phyloP scores from a whole-genome alignment of 2,329 filamentous ascomycete species.

The Alternaria rosae region DNA sequence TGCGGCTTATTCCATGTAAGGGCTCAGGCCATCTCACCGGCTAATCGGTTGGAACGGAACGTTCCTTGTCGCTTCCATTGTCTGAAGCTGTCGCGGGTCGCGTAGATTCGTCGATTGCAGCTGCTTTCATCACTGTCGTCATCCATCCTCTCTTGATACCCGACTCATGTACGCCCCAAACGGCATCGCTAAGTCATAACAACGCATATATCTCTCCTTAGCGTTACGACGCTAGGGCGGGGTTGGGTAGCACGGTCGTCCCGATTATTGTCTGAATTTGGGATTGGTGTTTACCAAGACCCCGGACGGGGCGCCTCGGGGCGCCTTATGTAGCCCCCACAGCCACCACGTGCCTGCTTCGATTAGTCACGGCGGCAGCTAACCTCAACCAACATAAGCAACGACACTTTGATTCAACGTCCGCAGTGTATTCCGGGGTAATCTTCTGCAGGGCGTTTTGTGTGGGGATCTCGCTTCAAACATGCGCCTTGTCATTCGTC shows the following conservation, averaged over 20 bases:
- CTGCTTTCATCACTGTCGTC: no score
- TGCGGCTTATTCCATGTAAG: not conserved
- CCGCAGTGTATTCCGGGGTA: no score
- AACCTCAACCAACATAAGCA: not conserved
- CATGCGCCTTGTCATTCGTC: no score
- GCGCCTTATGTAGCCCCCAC: not conserved
- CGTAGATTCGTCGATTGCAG: no score
- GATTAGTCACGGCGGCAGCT: not conserved
- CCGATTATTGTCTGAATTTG: not conserved
- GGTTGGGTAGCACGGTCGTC: not conserved
- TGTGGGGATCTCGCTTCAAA: no score
- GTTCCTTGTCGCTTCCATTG: not conserved
- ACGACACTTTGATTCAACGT: not conserved
- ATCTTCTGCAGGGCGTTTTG: no score
- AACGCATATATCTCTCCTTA: not conserved
- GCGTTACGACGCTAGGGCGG: not conserved
- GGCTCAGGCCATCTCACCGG: not conserved
- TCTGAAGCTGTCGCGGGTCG: no score
- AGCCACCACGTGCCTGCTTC: no score
- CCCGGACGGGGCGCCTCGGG: not conserved
- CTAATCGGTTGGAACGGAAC: not conserved
- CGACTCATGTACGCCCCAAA: no score
- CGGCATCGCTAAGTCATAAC: not conserved
- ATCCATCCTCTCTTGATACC: no score
- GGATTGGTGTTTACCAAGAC: not conserved